Percentiles rank a stretch among this genome's conserved stretches.
Conservation (phyloP, 805 yeast species). For the Jamesozyma rosinii region DNA sequence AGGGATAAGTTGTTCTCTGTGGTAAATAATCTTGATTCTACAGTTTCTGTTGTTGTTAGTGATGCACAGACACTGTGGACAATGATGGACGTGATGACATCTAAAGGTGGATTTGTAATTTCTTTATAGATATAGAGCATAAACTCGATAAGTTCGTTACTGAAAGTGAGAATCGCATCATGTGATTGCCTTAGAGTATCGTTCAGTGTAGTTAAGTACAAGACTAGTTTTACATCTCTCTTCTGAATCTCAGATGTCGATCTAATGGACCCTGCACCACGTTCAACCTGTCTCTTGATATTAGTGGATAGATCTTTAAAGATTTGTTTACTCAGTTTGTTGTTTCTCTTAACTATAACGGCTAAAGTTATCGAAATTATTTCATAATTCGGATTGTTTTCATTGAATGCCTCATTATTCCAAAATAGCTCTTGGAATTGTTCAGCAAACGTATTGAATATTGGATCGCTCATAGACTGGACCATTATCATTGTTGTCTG, state of each 20-base stretch:
- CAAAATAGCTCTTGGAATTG: conserved; percentile 34
- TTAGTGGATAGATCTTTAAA: conserved; percentile 29
- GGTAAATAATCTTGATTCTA: conserved; percentile 48
- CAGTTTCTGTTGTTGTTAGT: conserved; percentile 49
- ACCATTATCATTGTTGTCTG: conserved; percentile 40
- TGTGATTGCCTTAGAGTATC: conserved; percentile 67
- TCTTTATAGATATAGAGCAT: conserved; percentile 23
- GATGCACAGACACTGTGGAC: conserved; percentile 60
- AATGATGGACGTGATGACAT: conserved; percentile 50
- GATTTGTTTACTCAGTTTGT: conserved; percentile 16
- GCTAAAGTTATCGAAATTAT: conserved; percentile 67
- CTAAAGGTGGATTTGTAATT: conserved; percentile 45
- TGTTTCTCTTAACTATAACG: conserved; percentile 55
- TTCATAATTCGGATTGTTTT: conserved; percentile 52
- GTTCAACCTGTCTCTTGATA: conserved; percentile 57
- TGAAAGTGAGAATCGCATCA: conserved; percentile 35
- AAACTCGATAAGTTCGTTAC: conserved; percentile 38
- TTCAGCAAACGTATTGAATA: conserved; percentile 40
- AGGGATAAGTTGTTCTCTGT: conserved; percentile 22
- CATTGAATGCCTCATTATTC: conserved; percentile 44
- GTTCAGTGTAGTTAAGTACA: conserved; percentile 61
- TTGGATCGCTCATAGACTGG: conserved; percentile 53
- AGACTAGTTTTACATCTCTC: conserved; percentile 64
- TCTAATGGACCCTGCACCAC: conserved; percentile 75
- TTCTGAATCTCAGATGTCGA: conserved; percentile 58